Conservation (phyloP, 345 rosid genomes). For the Populus nigra region DNA sequence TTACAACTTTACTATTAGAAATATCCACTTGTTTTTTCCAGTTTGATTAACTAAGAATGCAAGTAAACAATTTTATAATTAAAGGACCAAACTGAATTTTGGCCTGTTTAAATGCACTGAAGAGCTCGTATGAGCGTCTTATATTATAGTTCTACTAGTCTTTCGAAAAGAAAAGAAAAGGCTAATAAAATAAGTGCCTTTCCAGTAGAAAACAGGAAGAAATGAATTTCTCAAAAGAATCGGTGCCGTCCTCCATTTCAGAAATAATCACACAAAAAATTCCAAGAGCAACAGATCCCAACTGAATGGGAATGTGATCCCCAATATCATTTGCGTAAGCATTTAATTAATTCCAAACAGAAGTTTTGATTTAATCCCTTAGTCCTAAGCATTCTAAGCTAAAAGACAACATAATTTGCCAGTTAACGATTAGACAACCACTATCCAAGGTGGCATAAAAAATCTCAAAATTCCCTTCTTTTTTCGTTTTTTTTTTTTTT, state of each 20-base stretch:
- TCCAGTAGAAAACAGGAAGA: too few relatives aligned
- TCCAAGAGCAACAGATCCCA: not conserved
- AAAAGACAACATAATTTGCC: slow-evolving; percentile 25
- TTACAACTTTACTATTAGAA: too few relatives aligned
- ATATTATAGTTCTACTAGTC: too few relatives aligned
- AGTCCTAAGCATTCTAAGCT: slow-evolving; percentile 25
- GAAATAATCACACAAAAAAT: not conserved
- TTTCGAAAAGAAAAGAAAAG: too few relatives aligned
- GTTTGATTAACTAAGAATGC: too few relatives aligned
- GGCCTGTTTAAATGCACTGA: too few relatives aligned
- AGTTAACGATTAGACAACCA: slow-evolving; percentile 16
- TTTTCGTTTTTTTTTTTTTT: not conserved
- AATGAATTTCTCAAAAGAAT: not conserved
- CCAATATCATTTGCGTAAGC: slow-evolving; percentile 7
- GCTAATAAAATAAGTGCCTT: too few relatives aligned
- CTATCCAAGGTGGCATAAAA: slow-evolving; percentile 22
- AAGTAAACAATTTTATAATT: too few relatives aligned
- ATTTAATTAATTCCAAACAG: slow-evolving; percentile 20
- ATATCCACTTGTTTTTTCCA: too few relatives aligned
- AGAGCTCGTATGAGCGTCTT: too few relatives aligned
- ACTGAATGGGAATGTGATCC: slow-evolving; percentile 3
- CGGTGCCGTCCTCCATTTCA: not conserved
- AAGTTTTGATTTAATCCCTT: slow-evolving; percentile 10
- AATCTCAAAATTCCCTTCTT: slow-evolving; percentile 18
- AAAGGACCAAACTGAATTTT: too few relatives aligned